These are phyloP conservation scores for Phytophthora brassicae DNA, from an alignment of 352 stramenopile species.

Conservation along the genomic window DNA sequence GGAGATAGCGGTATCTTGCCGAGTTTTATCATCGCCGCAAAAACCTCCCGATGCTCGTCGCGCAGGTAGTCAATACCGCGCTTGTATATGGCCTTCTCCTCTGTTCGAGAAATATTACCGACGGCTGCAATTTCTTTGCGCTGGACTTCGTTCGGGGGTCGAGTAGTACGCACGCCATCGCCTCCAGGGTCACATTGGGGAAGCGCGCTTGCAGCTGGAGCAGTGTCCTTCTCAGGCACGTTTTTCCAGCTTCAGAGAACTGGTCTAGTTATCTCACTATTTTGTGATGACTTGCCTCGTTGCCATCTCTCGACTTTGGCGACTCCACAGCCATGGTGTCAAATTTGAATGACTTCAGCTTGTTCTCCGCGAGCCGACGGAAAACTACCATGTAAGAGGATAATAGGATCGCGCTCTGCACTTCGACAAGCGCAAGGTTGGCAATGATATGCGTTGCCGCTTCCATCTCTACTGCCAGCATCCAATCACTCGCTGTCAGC, in stretches of 20 bases:
- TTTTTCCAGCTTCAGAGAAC: neutral
- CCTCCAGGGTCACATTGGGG: constrained; percentile 6
- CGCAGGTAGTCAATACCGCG: neutral
- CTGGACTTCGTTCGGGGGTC: neutral
- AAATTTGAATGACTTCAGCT: neutral
- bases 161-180: too few relatives aligned
- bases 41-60: neutral
- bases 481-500: neutral
- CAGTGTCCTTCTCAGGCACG: too few relatives aligned
- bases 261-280: too few relatives aligned
- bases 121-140: neutral
- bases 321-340: neutral
- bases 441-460: neutral
- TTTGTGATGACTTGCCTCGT: constrained; percentile 1
- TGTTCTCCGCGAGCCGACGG: neutral
- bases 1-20: neutral
- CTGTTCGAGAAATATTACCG: neutral
- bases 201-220: constrained; percentile 5
- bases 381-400: neutral
- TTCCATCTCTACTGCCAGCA: neutral
- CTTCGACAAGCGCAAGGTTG: neutral
- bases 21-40: neutral
- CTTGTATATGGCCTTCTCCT: neutral
- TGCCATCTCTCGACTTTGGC: neutral
- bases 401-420: neutral